Base-by-base conservation (phyloP, 2,329 filamentous ascomycete genomes). In the Mollisiaceae sp. region DNA sequence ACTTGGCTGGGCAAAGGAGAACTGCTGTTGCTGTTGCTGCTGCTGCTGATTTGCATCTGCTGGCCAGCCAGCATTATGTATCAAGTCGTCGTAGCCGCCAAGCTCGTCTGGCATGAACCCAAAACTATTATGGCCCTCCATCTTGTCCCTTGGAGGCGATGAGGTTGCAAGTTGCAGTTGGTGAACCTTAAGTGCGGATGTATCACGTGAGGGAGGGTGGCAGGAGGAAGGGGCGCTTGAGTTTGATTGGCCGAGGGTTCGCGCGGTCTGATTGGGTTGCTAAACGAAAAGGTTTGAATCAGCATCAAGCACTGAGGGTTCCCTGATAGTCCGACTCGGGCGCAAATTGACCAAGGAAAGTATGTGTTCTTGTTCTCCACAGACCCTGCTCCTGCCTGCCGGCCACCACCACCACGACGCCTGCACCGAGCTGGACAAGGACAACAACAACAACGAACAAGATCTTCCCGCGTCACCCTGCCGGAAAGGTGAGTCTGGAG, bases 211-310 rank as follows among this genome's bases (percentile, higher is more conserved):
- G 41, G 15, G 39, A 41, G 35, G 39, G 39, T 59, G 45, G 45
- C 47, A 64, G 59, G 52, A 27, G 52, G 52, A 45, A 56, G 58
- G 64, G 55, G 63, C 47, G 64, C 15, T 14, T 11, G 54, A 50
- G 59, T 63, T 52, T 66, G 55, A 66, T 67, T 67, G 66, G 61
- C 35, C 11, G 59, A 12, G n/a, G 39, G 24, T 32, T 22, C 20
- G 12, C n/a, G 57, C 15, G 9, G 50, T 36, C 9, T 71, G 67
- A 69, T 70, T 72, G 70, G 68, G 22, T 45, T 47, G 65, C 72
- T 75, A 74, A 67, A 74, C 71, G 68, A 74, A 55, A 69, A 65
- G 54, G 47, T 45, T 60, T 69, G 68, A 69, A 74, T 74, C 70
- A 75, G 73, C 73, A 66, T 62, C 22, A 39, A 63, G 60, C 60